Evolutionary conservation across 441 rosid species (phyloP).

Genomic region (Populus hybrid): DNA sequence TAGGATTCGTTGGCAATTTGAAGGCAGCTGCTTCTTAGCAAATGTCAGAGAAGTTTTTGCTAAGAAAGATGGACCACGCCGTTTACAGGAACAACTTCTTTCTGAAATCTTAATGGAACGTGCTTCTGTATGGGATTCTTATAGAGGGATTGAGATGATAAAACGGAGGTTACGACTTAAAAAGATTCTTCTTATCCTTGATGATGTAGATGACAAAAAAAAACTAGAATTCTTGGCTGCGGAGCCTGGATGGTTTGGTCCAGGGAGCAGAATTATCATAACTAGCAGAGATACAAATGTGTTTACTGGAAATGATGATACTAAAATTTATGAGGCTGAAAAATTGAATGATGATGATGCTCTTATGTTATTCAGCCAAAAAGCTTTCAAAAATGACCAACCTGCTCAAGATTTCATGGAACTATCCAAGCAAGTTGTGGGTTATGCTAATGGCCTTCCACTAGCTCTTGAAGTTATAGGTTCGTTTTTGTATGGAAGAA

Average conservation of each 20-base stretch:
- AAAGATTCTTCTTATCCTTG: slow-evolving; percentile 15
- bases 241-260: slow-evolving; percentile 8
- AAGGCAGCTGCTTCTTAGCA: slow-evolving; percentile 3
- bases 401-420: too few relatives aligned
- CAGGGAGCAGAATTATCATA: slow-evolving; percentile 15
- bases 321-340: background rate
- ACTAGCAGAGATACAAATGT: slow-evolving; percentile 3
- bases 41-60: slow-evolving; percentile 9
- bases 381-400: background rate
- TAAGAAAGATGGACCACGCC: background rate
- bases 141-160: background rate
- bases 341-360: slow-evolving; percentile 8
- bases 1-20: background rate
- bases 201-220: slow-evolving; percentile 5
- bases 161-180: background rate
- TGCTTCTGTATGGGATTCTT: background rate
- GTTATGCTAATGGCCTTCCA: too few relatives aligned
- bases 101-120: background rate
- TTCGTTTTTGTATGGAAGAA: too few relatives aligned
- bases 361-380: slow-evolving; percentile 4
- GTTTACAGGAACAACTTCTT: slow-evolving; percentile 11
- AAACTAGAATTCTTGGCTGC: slow-evolving; percentile 1
- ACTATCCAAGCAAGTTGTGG: too few relatives aligned
- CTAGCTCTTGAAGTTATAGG: too few relatives aligned
- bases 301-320: background rate